Evolutionary conservation across 345 rosid species (phyloP), one percentile per base, ranked within the genome.

Genomic region (Turritis glabra): DNA sequence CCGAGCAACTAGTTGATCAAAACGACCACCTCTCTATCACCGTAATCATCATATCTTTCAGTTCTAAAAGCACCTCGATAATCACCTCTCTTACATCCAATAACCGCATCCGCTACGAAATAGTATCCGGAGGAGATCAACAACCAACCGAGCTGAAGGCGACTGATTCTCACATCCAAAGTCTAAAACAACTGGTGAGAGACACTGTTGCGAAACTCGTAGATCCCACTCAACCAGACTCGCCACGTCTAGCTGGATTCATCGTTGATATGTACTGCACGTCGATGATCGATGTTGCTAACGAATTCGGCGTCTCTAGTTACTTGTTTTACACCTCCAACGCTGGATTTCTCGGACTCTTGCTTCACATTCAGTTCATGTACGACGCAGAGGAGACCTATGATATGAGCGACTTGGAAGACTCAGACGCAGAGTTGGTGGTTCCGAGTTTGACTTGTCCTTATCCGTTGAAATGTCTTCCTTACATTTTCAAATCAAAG

Each of bases 251-350:
- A 0, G 88, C 80, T 0, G 87, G 87, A 14, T 58, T 88, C 59
- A 78, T 86, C 17, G 21, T 85, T 1, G 90, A 82, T 69, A 61
- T 88, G 85, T 80, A 81, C 17, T 85, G 84, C 72, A 78, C 79
- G 0, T 1, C 74, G 15, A 75, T 84, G 82, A 79, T 84, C 5
- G 88, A 85, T 4, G 76, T 85, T 0, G 88, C 86, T 0, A 51
- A 74, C 37, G 84, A 85, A 27, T 33, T 84, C 11, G 79, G 80
- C 0, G 77, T 80, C 8, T 85, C 92, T 2, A 76, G 62, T 43
- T 86, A 88, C 61, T n/a, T 85, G 21, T 85, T 75, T 64, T 84
- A 37, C 75, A 68, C 85, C 9, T 77, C 84, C 0, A 54, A 76
- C 60, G 84, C 87, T 0, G 75, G 77, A 1, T 77, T 51, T 40